phyloP scores from a whole-genome alignment of 2,329 filamentous ascomycete genomes.

The Xylariaceae sp. region DNA sequence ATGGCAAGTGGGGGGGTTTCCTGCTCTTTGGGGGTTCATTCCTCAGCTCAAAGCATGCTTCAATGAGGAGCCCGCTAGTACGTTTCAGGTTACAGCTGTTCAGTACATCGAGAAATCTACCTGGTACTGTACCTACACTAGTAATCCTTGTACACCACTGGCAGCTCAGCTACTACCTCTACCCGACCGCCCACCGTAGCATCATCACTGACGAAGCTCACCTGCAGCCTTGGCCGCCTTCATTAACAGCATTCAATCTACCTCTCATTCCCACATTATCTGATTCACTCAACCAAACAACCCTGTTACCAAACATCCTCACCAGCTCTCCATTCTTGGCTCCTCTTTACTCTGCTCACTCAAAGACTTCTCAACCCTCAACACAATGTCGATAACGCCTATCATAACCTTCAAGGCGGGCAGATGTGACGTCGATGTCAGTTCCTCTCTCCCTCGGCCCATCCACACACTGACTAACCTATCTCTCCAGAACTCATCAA shows the following conservation, averaged over 20 bases:
- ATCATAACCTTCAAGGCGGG: slow-evolving; percentile 97
- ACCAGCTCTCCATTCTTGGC: slow-evolving; percentile 1
- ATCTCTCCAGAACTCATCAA: slow-evolving; percentile 29
- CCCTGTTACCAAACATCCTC: not conserved
- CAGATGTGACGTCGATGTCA: slow-evolving; percentile 77
- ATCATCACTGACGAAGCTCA: slow-evolving; percentile 28
- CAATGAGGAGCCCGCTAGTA: no score
- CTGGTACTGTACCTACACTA: no score
- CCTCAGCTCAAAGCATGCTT: no score
- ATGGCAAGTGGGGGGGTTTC: no score
- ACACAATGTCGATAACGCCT: slow-evolving; percentile 73
- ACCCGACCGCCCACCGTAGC: no score
- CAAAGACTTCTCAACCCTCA: not conserved
- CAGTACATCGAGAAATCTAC: no score
- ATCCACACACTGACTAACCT: slow-evolving; percentile 11
- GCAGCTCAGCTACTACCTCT: no score
- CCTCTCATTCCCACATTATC: no score
- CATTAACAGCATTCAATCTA: not conserved
- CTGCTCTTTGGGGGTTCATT: no score
- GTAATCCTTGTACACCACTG: no score
- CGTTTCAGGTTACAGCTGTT: no score
- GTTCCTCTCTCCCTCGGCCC: slow-evolving; percentile 32
- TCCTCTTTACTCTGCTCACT: not conserved
- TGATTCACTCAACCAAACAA: not conserved
- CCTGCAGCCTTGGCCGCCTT: slow-evolving; percentile 25